Evolutionary conservation across 139 green algal genomes (phyloP).

Genomic region (Chara braunii): DNA sequence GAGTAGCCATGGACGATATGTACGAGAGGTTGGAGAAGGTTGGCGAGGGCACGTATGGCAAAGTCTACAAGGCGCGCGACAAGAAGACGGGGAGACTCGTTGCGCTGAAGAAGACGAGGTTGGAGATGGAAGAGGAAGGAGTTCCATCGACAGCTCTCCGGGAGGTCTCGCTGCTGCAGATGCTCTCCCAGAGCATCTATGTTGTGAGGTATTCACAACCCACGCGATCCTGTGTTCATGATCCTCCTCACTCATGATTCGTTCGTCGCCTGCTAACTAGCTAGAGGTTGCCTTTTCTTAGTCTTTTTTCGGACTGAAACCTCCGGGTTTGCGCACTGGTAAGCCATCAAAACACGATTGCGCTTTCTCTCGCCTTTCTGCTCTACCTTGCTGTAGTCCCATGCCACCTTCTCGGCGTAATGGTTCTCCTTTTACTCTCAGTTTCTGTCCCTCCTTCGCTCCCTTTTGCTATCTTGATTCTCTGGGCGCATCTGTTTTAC

Average conservation of each 20-base stretch:
- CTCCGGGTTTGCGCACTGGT: too few species aligned
- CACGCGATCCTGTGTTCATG: not conserved
- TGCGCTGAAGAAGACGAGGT: conserved; percentile 93
- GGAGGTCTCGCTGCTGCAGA: conserved; percentile 92
- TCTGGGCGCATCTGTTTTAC: too few species aligned
- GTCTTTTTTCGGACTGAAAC: not conserved
- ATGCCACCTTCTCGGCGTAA: too few species aligned
- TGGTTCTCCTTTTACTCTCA: too few species aligned
- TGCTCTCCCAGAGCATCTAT: conserved; percentile 74
- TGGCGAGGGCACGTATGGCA: conserved; percentile 93
- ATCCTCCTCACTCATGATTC: not conserved
- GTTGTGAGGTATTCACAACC: conserved; percentile 56
- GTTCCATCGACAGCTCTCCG: conserved; percentile 91
- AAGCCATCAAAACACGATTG: too few species aligned
- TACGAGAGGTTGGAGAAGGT: conserved; percentile 97
- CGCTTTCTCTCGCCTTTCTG: too few species aligned
- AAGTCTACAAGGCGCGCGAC: conserved; percentile 88
- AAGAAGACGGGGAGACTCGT: conserved; percentile 74
- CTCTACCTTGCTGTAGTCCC: too few species aligned
- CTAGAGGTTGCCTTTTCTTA: conserved; percentile 4
- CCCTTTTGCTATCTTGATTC: too few species aligned
- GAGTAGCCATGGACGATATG: conserved; percentile 58
- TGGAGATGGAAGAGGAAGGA: conserved; percentile 98
- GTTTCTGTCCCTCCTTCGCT: too few species aligned
- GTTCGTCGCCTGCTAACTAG: too few species aligned